These are phyloP conservation scores for Schwanniomyces sp. DNA, from an alignment of 805 yeast species.

Conservation along the genomic window DNA sequence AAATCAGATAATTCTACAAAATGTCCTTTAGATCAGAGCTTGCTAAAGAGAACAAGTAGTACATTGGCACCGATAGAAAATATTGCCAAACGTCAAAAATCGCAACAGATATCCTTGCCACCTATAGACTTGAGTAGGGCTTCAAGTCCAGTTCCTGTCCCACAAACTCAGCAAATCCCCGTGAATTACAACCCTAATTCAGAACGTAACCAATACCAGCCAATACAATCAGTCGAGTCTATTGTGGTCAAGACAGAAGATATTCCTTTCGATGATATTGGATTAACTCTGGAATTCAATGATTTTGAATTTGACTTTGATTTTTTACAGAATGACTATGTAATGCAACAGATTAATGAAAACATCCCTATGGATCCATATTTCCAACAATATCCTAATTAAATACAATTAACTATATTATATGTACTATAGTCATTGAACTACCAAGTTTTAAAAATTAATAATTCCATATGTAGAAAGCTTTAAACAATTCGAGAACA, in stretches of 20 bases:
- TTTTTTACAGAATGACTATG: constrained; percentile 25
- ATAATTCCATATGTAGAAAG: too few relatives aligned
- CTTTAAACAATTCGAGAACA: too few relatives aligned
- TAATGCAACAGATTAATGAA: constrained; percentile 20
- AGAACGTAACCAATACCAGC: not conserved
- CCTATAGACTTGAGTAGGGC: not conserved
- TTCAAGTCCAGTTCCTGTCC: not conserved
- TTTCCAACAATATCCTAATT: constrained; percentile 14
- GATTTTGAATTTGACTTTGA: constrained; percentile 27
- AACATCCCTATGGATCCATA: constrained; percentile 17
- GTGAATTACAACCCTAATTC: not conserved
- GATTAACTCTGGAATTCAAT: constrained; percentile 1
- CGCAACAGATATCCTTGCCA: not conserved
- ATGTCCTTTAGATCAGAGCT: constrained; percentile 34
- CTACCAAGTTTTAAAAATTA: too few relatives aligned
- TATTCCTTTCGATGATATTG: not conserved
- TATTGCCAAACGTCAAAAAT: constrained; percentile 8
- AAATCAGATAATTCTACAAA: constrained; percentile 15
- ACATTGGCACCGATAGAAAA: constrained; percentile 14
- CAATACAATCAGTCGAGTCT: not conserved
- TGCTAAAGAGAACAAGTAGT: not conserved
- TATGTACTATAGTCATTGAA: not conserved
- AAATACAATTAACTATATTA: not conserved
- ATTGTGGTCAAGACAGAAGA: not conserved
- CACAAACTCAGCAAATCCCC: not conserved